Evolutionary conservation across 352 stramenopile genomes (phyloP), one percentile per base, ranked within the genome.

Genomic region (Phytophthora tentaculata): DNA sequence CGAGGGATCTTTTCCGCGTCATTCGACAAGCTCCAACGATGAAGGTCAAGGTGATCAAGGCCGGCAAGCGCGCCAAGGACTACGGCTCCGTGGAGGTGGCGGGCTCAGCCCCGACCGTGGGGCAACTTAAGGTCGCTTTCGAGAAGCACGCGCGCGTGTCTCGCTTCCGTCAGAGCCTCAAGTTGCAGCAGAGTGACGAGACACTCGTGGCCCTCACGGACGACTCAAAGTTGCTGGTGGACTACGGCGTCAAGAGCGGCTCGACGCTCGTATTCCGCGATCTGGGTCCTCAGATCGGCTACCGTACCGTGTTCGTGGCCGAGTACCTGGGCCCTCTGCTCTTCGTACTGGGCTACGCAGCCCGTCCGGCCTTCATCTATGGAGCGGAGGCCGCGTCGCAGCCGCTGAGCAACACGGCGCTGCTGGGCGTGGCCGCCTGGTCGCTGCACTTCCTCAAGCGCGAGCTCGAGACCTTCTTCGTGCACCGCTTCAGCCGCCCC

Each of bases 311-410:
- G 23, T 97, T 97, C 56, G 45, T 97, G 26, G 62, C 83, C 47
- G 91, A 97, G 73, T 97, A 97, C 70, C 48, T 94, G 12, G 91
- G 90, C 3, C 91, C 91, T 5, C 59, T 97, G 56, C 64, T 93
- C 44, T 92, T 97, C 56, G 88, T 97, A 57, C 61, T 94, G 48
- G 71, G 94, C 39, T 94, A 95, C 67, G 80, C 81, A 12, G 67
- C 76, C 47, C 83, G 88, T 16, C 87, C 88, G 23, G 73, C 69
- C 43, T 87, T 94, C 41, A 61, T 97, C 29, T 97, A 96, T 63
- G 89, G 86, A 8, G n/a, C 48, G 0, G 70, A 77, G 12, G 83
- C 80, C 4, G 61, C 68, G 2, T 44, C 56, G 32, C 71, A 82
- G 67, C 74, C 77, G 20, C 65, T 84, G 52, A 67, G 75, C 71